A percentile compares a stretch with the other conserved stretches of the same genome.
phyloP scores from a whole-genome alignment of 148 eudicot genomes.

The Persicaria tinctoria region DNA sequence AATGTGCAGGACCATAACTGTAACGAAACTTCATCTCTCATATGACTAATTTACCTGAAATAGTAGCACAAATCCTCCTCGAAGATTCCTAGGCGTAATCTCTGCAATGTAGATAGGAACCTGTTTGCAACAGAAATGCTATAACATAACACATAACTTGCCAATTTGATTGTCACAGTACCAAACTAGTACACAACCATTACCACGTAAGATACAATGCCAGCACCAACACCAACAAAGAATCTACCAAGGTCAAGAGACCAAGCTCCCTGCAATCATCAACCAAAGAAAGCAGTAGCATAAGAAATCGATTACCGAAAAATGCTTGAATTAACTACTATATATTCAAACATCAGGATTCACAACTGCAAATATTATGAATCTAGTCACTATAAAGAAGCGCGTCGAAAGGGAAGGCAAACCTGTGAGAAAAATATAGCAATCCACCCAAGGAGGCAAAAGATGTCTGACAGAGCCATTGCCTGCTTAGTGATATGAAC shows the following conservation, averaged over 20 bases:
- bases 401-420: neutral
- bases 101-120: conserved; percentile 25
- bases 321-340: no score
- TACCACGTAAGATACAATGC: conserved; percentile 8
- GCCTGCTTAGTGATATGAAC: conserved; percentile 30
- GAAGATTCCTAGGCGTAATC: conserved; percentile 24
- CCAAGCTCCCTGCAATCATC: conserved; percentile 15
- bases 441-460: conserved; percentile 10
- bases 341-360: no score
- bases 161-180: neutral
- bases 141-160: neutral
- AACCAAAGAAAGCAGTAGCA: neutral
- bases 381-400: no score
- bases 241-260: conserved; percentile 16
- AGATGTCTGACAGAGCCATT: conserved; percentile 36
- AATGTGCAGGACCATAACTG: neutral
- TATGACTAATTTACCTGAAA: conserved; percentile 15
- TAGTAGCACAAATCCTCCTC: conserved; percentile 18
- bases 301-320: neutral
- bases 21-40: neutral
- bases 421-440: conserved; percentile 10
- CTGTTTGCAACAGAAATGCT: neutral
- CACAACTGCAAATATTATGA: no score
- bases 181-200: neutral
- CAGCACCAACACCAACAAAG: conserved; percentile 10